A percentile compares a stretch with the other conserved stretches of the same genome.
Conservation (phyloP, 2,329 filamentous ascomycete species). For the Cryphonectria naterciae region DNA sequence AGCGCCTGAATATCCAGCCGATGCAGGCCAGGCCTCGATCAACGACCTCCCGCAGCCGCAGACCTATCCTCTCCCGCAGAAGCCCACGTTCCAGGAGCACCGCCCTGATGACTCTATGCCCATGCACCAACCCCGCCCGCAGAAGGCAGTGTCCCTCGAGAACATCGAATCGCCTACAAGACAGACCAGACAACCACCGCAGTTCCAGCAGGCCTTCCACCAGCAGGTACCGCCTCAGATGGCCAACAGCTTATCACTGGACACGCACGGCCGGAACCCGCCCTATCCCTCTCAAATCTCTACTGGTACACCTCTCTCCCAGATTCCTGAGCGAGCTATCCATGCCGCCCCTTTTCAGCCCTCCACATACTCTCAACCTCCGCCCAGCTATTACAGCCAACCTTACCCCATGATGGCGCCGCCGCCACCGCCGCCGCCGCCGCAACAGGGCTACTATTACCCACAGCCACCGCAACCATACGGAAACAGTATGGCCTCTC, state of each 20-base stretch:
- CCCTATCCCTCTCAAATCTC: slow-evolving; percentile 74
- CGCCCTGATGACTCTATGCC: slow-evolving; percentile 56
- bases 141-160: slow-evolving; percentile 91
- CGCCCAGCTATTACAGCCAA: slow-evolving; percentile 61
- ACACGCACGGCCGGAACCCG: slow-evolving; percentile 67
- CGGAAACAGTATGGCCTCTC: slow-evolving; percentile 46
- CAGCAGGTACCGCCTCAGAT: slow-evolving; percentile 87
- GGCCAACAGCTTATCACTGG: slow-evolving; percentile 57
- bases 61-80: slow-evolving; percentile 61
- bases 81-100: slow-evolving; percentile 61
- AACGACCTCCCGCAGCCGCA: slow-evolving; percentile 62
- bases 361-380: slow-evolving; percentile 64
- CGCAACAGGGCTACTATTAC: slow-evolving; percentile 71
- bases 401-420: slow-evolving; percentile 62
- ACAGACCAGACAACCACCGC: slow-evolving; percentile 50
- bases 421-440: slow-evolving; percentile 59
- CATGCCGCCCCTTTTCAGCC: slow-evolving; percentile 91
- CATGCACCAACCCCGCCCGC: slow-evolving; percentile 93
- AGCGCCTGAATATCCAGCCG: slow-evolving; percentile 20
- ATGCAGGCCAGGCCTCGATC: slow-evolving; percentile 44
- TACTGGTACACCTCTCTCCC: slow-evolving; percentile 80
- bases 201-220: slow-evolving; percentile 83
- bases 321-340: slow-evolving; percentile 90
- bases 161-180: slow-evolving; percentile 84
- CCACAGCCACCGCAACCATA: slow-evolving; percentile 51